Evolutionary conservation across 441 rosid genomes (phyloP).

Genomic region (Hura crepitans): DNA sequence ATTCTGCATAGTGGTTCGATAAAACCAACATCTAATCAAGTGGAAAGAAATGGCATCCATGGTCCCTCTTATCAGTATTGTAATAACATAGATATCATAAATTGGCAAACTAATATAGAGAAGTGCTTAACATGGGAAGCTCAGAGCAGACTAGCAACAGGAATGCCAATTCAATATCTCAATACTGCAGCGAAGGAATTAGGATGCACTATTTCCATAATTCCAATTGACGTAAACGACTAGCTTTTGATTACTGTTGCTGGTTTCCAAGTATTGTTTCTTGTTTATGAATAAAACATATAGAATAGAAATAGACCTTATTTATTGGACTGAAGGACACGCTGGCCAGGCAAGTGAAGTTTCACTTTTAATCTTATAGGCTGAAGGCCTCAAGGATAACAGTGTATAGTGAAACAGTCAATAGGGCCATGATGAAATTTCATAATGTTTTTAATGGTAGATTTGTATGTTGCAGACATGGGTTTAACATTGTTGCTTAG

Average conservation of each 20-base stretch:
- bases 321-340: slow-evolving; percentile 15
- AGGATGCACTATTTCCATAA: slow-evolving; percentile 65
- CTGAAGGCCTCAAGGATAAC: slow-evolving; percentile 12
- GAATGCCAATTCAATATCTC: slow-evolving; percentile 65
- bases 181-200: slow-evolving; percentile 73
- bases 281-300: slow-evolving; percentile 14
- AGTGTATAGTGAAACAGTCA: slow-evolving; percentile 27
- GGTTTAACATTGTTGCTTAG: slow-evolving; percentile 6
- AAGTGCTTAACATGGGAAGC: slow-evolving; percentile 97
- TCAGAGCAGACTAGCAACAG: slow-evolving; percentile 64
- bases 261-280: slow-evolving; percentile 22
- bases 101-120: slow-evolving; percentile 81
- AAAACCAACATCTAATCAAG: slow-evolving; percentile 39
- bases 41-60: slow-evolving; percentile 47
- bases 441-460: slow-evolving; percentile 20
- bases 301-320: slow-evolving; percentile 23
- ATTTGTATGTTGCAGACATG: slow-evolving; percentile 16
- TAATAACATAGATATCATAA: slow-evolving; percentile 37
- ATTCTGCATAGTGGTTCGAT: slow-evolving; percentile 53
- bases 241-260: slow-evolving; percentile 17
- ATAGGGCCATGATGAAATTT: slow-evolving; percentile 13
- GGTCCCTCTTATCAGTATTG: slow-evolving; percentile 53
- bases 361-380: slow-evolving; percentile 11
- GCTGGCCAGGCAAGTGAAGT: background rate
- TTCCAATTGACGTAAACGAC: slow-evolving; percentile 37